Base-by-base conservation (phyloP, 805 yeast genomes). In the Teunomyces cretensis region DNA sequence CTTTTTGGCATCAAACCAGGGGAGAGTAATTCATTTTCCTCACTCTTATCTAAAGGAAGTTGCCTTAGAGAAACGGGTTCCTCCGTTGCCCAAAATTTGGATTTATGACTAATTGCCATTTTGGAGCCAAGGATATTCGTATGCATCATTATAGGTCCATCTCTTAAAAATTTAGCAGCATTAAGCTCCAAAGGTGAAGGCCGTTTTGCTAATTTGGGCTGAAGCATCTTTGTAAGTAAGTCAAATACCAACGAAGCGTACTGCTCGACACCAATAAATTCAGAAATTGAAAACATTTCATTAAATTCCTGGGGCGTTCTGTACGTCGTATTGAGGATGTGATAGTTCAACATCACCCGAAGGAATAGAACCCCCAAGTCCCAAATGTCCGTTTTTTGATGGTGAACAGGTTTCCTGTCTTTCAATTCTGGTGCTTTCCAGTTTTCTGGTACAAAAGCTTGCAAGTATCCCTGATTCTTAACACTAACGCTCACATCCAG, bases 371-470 rank as follows among this genome's bases (percentile, higher is more conserved):
- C 88, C 6, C 97, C 99, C 32, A 90, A 66, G 57, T 87, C 87
- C 98, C 98, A 94, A 8, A 94, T 85, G 68, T 94, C 99, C 0
- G 97, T 83, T 61, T 89, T 87, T 30, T 90, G 71, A 46, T 84
- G 84, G 11, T 86, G 84, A 45, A 75, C 30, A 64, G 56, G 41
- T 60, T 66, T 12, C 57, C 60, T 30, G 55, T 57, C 58, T 12
- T 61, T 47, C 6, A 83, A 51, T 60, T 91, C 97, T 0, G 98
- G 97, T 0, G 97, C 95, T 9, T 63, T 67, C 97, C 97, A 91
- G 27, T 40, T 58, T 46, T 42, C 61, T 43, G 68, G 72, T 24
- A 58, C 56, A 22, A 45, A 51, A 9, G 28, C 40, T n/a, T 45
- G 42, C 33, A 30, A 27, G 13, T 27, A 36, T 5, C 36, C 39